Evolutionary conservation across 2,329 filamentous ascomycete species (phyloP).

Genomic region (Eutypella sp.): DNA sequence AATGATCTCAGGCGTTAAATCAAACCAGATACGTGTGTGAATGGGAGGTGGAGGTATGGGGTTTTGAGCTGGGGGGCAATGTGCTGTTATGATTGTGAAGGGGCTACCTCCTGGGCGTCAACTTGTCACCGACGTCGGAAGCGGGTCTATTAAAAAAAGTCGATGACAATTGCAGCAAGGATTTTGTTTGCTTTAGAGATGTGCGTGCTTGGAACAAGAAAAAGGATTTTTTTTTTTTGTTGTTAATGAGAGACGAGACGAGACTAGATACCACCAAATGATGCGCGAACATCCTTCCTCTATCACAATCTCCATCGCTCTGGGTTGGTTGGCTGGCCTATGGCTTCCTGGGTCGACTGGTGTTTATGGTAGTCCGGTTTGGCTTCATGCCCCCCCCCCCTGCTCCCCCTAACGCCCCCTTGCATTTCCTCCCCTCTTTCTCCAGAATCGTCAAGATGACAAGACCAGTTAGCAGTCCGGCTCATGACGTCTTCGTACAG

Average conservation of each 20-base stretch:
- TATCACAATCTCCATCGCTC: neutral
- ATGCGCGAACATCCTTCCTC: slow-evolving; percentile 4
- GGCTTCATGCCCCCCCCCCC: too few species aligned
- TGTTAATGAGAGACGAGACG: slow-evolving; percentile 17
- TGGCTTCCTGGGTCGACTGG: too few species aligned
- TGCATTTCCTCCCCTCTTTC: too few species aligned
- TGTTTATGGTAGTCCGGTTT: too few species aligned
- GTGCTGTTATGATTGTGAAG: neutral
- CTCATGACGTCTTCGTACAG: too few species aligned
- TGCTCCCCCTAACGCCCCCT: too few species aligned
- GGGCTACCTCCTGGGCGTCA: neutral
- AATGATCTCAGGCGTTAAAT: neutral
- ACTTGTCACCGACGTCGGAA: neutral
- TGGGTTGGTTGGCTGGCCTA: neutral
- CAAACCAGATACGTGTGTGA: neutral
- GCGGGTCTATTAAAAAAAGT: too few species aligned
- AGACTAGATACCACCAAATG: slow-evolving; percentile 18
- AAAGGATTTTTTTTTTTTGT: too few species aligned
- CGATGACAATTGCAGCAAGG: neutral
- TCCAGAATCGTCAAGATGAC: too few species aligned
- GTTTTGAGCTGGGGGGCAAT: neutral
- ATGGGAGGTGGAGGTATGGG: too few species aligned
- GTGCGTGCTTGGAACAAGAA: slow-evolving; percentile 3
- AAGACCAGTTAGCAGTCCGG: too few species aligned
- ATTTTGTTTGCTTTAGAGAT: slow-evolving; percentile 1